phyloP scores from a whole-genome alignment of 2,329 filamentous ascomycete species.

The Cladosporium velox region DNA sequence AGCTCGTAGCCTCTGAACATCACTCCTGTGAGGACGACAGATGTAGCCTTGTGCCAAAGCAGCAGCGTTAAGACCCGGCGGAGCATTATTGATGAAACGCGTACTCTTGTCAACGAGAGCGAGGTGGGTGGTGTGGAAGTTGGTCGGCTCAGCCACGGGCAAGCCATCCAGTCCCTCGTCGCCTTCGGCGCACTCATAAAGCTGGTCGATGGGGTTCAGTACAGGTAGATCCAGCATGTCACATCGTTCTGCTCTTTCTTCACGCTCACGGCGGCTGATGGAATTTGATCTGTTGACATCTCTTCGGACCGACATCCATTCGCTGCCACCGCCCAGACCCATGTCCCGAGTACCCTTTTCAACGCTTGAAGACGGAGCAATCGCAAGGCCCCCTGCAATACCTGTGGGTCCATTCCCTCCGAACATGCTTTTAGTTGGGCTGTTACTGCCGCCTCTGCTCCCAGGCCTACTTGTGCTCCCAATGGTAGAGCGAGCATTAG shows the following conservation, averaged over 20 bases:
- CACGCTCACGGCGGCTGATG: slow-evolving; percentile 81
- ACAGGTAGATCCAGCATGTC: slow-evolving; percentile 92
- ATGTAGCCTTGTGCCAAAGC: slow-evolving; percentile 88
- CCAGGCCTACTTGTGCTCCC: slow-evolving; percentile 55
- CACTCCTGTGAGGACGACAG: slow-evolving; percentile 89
- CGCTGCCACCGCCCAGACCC: slow-evolving; percentile 65
- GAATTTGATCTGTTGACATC: slow-evolving; percentile 96
- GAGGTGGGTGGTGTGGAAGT: slow-evolving; percentile 72
- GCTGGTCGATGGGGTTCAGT: slow-evolving; percentile 83
- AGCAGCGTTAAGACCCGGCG: slow-evolving; percentile 76
- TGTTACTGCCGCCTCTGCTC: slow-evolving; percentile 43
- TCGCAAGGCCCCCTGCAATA: slow-evolving; percentile 54
- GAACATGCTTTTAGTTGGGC: slow-evolving; percentile 50
- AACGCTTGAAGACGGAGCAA: slow-evolving; percentile 32
- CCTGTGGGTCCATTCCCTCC: slow-evolving; percentile 52
- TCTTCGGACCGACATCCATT: slow-evolving; percentile 96
- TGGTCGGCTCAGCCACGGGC: slow-evolving; percentile 76
- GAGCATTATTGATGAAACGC: slow-evolving; percentile 77
- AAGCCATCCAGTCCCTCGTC: slow-evolving; percentile 86
- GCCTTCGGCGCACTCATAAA: slow-evolving; percentile 81
- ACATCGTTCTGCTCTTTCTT: slow-evolving; percentile 83
- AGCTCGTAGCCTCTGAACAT: slow-evolving; percentile 86
- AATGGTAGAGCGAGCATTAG: slow-evolving; percentile 83
- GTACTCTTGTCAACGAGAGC: slow-evolving; percentile 93
- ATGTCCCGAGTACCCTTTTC: slow-evolving; percentile 63